Evolutionary conservation across 495 filamentous ascomycete genomes (phyloP).

Genomic region (Evernia prunastri): DNA sequence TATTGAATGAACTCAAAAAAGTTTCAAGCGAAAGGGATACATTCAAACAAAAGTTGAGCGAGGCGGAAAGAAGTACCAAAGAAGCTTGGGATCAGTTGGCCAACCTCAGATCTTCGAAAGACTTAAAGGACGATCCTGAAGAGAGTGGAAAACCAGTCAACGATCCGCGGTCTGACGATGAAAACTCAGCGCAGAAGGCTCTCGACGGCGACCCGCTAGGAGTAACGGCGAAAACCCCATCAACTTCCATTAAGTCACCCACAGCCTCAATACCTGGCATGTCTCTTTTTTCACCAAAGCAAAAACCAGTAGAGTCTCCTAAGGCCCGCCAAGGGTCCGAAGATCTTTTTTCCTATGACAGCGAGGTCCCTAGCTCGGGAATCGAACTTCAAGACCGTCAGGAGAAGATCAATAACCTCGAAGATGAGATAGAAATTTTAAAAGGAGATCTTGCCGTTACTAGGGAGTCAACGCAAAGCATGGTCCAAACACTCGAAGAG

Average conservation of each 20-base stretch:
- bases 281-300: constrained; percentile 43
- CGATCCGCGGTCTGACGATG: constrained; percentile 21
- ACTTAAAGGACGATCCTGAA: constrained; percentile 19
- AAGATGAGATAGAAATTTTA: constrained; percentile 52
- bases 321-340: constrained; percentile 47
- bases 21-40: constrained; percentile 75
- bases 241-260: constrained; percentile 24
- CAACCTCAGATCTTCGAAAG: constrained; percentile 40
- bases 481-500: constrained; percentile 56
- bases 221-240: constrained; percentile 25
- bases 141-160: constrained; percentile 25
- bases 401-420: constrained; percentile 59
- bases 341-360: constrained; percentile 86
- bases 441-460: constrained; percentile 48
- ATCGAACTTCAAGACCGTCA: constrained; percentile 54
- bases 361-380: constrained; percentile 63
- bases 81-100: constrained; percentile 48
- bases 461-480: constrained; percentile 58
- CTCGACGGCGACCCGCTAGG: constrained; percentile 21
- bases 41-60: constrained; percentile 66
- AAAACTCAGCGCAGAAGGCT: constrained; percentile 19
- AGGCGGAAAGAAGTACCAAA: constrained; percentile 58
- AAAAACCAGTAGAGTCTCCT: constrained; percentile 34
- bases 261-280: constrained; percentile 22
- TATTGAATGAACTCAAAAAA: constrained; percentile 86